Evolutionary conservation across 768 basidiomycete species (phyloP).

Genomic region (Leccinellum albellum): DNA sequence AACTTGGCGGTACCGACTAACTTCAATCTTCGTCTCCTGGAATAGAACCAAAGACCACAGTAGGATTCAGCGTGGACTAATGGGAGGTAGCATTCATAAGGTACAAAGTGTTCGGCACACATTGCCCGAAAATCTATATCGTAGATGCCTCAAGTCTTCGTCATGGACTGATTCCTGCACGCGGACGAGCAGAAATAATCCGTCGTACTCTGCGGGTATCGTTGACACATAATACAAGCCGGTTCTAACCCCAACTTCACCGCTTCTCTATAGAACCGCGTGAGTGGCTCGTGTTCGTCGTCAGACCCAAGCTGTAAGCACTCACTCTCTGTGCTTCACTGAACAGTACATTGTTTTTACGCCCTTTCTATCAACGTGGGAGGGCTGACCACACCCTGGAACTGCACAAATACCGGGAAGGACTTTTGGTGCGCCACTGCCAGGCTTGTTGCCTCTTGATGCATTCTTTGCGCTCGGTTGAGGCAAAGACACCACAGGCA

Average conservation of each 20-base stretch:
- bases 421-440: not conserved
- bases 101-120: not conserved
- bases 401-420: conserved; percentile 46
- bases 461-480: conserved; percentile 5
- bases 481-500: conserved; percentile 7
- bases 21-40: too few species aligned
- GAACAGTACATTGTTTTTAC: conserved; percentile 55
- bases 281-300: conserved; percentile 6
- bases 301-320: conserved; percentile 11
- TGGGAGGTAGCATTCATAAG: not conserved
- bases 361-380: conserved; percentile 53
- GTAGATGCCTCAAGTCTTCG: conserved; percentile 35
- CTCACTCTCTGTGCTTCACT: conserved; percentile 59
- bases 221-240: conserved; percentile 64
- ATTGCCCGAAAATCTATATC: not conserved
- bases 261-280: conserved; percentile 45
- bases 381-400: conserved; percentile 54
- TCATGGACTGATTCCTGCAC: conserved; percentile 59
- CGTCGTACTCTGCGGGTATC: conserved; percentile 51
- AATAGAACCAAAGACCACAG: too few species aligned
- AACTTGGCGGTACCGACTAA: too few species aligned
- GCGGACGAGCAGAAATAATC: conserved; percentile 62
- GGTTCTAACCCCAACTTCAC: conserved; percentile 47
- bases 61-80: not conserved
- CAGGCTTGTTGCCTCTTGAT: conserved; percentile 12